A percentile compares a stretch with the other conserved stretches of the same genome.
These are phyloP conservation scores for Tetrahymena thermophila DNA, from an alignment of 73 alveolate species.

Conservation along the genomic window DNA sequence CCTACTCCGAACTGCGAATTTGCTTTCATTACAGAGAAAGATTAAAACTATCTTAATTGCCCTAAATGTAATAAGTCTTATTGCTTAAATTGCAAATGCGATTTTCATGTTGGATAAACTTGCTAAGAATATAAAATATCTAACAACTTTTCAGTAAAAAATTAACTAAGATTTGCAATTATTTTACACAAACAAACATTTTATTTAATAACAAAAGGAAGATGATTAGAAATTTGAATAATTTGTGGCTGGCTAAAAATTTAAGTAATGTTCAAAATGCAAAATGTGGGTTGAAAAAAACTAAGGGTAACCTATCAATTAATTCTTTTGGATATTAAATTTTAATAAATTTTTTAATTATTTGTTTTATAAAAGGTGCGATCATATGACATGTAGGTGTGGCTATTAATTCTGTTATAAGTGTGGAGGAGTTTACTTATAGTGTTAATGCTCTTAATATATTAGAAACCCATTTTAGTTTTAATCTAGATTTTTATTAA, in stretches of 20 bases:
- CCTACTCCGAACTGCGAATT: no score
- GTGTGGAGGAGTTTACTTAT: slow-evolving; percentile 46
- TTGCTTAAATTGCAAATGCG: slow-evolving; percentile 57
- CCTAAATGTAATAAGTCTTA: slow-evolving; percentile 49
- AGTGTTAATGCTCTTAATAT: no score
- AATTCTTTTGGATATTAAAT: no score
- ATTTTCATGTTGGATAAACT: slow-evolving; percentile 50
- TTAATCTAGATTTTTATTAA: no score
- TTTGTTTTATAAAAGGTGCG: slow-evolving; percentile 48
- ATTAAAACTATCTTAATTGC: background rate
- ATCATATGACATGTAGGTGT: slow-evolving; percentile 80
- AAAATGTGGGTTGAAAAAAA: slow-evolving; percentile 67
- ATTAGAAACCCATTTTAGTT: no score
- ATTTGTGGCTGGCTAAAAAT: slow-evolving; percentile 52
- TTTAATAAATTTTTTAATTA: no score
- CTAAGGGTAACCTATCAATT: no score
- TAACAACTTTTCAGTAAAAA: slow-evolving; percentile 26
- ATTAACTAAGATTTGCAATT: slow-evolving; percentile 34
- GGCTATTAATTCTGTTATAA: slow-evolving; percentile 65
- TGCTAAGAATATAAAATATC: slow-evolving; percentile 52
- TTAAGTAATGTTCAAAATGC: slow-evolving; percentile 68
- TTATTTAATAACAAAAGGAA: no score
- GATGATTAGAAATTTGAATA: background rate
- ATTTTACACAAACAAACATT: no score
- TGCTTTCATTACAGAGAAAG: no score